Base-by-base conservation (phyloP, 805 yeast species). In the Candida cerambycidarum region DNA sequence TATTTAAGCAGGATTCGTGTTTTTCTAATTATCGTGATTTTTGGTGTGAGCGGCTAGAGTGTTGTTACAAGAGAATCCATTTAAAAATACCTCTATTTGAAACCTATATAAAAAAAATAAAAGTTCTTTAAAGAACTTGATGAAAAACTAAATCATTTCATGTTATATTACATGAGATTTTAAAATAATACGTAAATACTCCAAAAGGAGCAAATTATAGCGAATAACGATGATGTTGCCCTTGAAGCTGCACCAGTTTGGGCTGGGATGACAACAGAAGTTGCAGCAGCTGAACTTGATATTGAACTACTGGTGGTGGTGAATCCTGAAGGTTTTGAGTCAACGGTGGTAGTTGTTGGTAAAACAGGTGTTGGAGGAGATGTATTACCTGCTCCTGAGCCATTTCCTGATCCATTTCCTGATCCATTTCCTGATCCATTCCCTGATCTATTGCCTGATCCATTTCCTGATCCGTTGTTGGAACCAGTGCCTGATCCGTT, bases 191-290 rank as follows among this genome's bases (percentile, higher is more conserved):
- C 14, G 9, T 19, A 34, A 9, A 23, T 7, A 5, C 29, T n/a
- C 38, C 38, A 34, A 14, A 34, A 15, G 29, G 29, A 34, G 38
- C 21, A 34, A 24, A 34, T 11, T 5, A 34, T 34, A 13, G 23
- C 25, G 38, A 34, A 34, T 13, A 34, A 19, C n/a, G 29, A 24
- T 34, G 38, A 34, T 11, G 12, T 34, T 13, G 29, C 4, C 12
- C 11, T 32, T 12, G 38, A 34, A 21, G 38, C 38, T 21, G 30
- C 29, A 18, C 38, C 38, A 4, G 29, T 34, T 34, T 34, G 38
- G 3, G 6, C 17, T 19, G 38, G 16, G 3, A 32, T n/a, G 13
- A 14, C 16, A 6, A 14, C 19, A 4, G 38, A 13, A 13, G 30
- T 23, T 23, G 38, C 25, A 23, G n/a, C 5, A 12, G 29, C 29